phyloP scores from a whole-genome alignment of 176 grass and related monocot species.

The Sorghum bicolor region DNA sequence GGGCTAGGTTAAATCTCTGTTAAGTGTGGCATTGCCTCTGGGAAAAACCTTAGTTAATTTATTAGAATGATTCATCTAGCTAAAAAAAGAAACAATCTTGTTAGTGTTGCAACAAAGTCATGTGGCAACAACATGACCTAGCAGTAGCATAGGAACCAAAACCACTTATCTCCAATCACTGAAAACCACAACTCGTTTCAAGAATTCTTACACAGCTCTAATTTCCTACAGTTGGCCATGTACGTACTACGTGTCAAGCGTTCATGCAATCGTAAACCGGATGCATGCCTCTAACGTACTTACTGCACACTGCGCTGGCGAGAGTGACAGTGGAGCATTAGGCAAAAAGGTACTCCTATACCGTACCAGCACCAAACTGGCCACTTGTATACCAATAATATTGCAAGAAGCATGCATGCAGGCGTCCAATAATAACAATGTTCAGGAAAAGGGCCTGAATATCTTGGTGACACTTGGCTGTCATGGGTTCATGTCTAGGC shows the following conservation, averaged over 20 bases:
- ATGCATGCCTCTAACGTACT: neutral
- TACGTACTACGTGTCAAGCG: neutral
- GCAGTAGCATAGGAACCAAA: neutral
- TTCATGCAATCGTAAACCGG: neutral
- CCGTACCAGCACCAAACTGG: neutral
- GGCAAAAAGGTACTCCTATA: neutral
- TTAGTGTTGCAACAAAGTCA: neutral
- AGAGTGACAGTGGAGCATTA: slow-evolving; percentile 6
- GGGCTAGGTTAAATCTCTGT: neutral
- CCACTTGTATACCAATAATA: neutral
- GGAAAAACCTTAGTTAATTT: neutral
- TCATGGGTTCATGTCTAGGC: neutral
- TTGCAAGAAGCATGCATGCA: neutral
- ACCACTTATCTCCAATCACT: neutral
- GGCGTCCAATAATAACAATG: neutral
- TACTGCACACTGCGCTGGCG: neutral
- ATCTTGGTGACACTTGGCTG: slow-evolving; percentile 29
- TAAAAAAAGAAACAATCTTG: neutral
- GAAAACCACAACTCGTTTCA: neutral
- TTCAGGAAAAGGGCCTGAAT: neutral
- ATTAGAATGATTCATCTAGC: neutral
- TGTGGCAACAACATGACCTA: neutral
- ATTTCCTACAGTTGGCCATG: neutral
- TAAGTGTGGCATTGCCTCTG: too few relatives aligned
- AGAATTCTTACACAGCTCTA: neutral